These are phyloP conservation scores for Nicotiana undulata DNA, from an alignment of 257 asterid species.

Conservation along the genomic window DNA sequence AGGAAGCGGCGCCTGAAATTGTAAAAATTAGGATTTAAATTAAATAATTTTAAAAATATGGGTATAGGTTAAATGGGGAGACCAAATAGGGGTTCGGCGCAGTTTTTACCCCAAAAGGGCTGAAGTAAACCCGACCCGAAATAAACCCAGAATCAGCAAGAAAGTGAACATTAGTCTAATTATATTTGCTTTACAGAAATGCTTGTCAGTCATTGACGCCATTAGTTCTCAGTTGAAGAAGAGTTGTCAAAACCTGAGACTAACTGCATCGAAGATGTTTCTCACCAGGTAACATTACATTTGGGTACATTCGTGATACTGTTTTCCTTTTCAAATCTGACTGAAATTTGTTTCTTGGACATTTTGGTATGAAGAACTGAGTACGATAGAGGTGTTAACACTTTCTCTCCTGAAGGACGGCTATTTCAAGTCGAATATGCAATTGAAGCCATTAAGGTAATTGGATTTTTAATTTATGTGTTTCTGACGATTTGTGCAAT, in stretches of 20 bases:
- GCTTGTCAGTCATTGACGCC: background rate
- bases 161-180: too few species aligned
- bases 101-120: too few species aligned
- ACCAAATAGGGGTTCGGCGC: too few species aligned
- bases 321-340: constrained; percentile 12
- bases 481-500: background rate
- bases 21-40: too few species aligned
- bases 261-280: constrained; percentile 38
- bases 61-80: too few species aligned
- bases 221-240: background rate
- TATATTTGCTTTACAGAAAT: too few species aligned
- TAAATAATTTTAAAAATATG: too few species aligned
- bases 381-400: constrained; percentile 86
- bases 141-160: too few species aligned
- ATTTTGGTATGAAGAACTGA: constrained; percentile 43
- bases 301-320: background rate
- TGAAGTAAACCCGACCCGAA: too few species aligned
- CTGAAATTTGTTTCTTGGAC: background rate
- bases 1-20: too few species aligned
- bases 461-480: background rate
- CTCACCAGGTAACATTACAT: constrained; percentile 51
- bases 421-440: constrained; percentile 87
- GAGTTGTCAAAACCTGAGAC: background rate
- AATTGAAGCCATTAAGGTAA: constrained; percentile 79
- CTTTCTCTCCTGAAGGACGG: constrained; percentile 93